Base-by-base conservation (phyloP, 2,329 filamentous ascomycete species). In the Monilinia laxa region DNA sequence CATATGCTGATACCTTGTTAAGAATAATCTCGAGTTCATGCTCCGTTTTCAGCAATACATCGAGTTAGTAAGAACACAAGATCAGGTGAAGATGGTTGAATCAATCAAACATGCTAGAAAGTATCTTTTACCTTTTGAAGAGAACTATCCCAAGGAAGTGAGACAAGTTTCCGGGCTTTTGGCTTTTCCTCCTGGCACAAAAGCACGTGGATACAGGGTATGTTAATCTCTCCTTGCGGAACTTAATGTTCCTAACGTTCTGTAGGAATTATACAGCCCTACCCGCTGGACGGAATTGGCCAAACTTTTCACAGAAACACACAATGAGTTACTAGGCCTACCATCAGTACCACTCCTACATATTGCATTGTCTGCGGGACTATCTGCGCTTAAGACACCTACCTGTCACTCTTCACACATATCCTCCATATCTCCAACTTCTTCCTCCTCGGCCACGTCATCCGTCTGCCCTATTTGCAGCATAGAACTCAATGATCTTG, bases 381-480 rank as follows among this genome's bases (percentile, higher is more conserved):
- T 99, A 12, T 97, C 93, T 0, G 93, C 95, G 1, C 88, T 99
- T 71, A 99, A 99, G 79, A 98, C 95, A 0, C 95, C 95, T 0
- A 89, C 92, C 20, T 99, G 95, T 77, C 93, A 98, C 79, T 90
- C 90, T 1, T 69, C 71, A 3, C 70, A 75, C 40, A 64, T 69
- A 12, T 69, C 68, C 14, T 68, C 75, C 60, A 73, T 74, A 10
- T 73, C 72, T 25, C 71, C 73, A 31, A 74, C 71, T 60, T 76
- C 77, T 60, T 73, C 73, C 0, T 73, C 73, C 20, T 73, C 71
- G 16, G 70, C 74, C 75, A 77, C 71, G 64, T 87, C 87, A 2
- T 89, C 90, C 10, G 87, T 98, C 53, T 99, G 95, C 74, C 95
- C 95, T 3, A 98, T 99, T 75, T 99, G 95, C 81, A 95, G 90